phyloP scores from a whole-genome alignment of 768 basidiomycete genomes.

The Pisolithus marmoratus region DNA sequence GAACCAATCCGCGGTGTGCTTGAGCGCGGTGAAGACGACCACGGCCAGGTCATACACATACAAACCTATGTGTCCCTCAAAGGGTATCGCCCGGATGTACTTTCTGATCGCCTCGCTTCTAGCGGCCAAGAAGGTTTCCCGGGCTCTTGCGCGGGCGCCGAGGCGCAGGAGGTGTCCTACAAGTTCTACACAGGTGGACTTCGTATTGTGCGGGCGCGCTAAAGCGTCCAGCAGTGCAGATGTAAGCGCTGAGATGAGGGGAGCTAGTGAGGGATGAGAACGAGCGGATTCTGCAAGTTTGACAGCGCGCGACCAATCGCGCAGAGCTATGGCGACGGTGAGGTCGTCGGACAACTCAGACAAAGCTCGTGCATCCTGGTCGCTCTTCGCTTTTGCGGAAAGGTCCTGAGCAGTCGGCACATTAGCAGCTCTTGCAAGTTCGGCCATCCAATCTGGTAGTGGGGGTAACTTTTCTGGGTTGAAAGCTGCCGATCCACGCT shows the following conservation, averaged over 20 bases:
- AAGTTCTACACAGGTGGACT: slow-evolving; percentile 64
- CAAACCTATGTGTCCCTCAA: slow-evolving; percentile 80
- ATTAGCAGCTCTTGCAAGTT: slow-evolving; percentile 55
- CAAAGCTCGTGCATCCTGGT: slow-evolving; percentile 80
- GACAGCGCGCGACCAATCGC: slow-evolving; percentile 88
- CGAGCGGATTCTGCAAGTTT: slow-evolving; percentile 80
- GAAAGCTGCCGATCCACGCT: slow-evolving; percentile 32
- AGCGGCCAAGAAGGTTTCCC: slow-evolving; percentile 76
- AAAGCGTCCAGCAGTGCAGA: slow-evolving; percentile 68
- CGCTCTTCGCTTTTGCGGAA: slow-evolving; percentile 68
- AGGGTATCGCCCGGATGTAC: slow-evolving; percentile 80
- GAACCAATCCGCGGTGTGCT: slow-evolving; percentile 98
- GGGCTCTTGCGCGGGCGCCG: slow-evolving; percentile 70
- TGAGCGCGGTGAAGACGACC: slow-evolving; percentile 90
- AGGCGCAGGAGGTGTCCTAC: slow-evolving; percentile 71
- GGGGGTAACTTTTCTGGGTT: slow-evolving; percentile 43
- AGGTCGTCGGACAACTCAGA: slow-evolving; percentile 90
- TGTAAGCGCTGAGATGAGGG: slow-evolving; percentile 63
- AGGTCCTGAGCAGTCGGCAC: slow-evolving; percentile 27
- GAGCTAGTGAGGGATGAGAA: slow-evolving; percentile 54
- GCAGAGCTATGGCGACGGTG: slow-evolving; percentile 83
- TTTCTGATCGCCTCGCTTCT: slow-evolving; percentile 68
- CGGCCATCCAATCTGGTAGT: slow-evolving; percentile 72
- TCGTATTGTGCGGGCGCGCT: slow-evolving; percentile 70
- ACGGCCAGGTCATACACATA: slow-evolving; percentile 86